phyloP scores from a whole-genome alignment of 2,329 filamentous ascomycete genomes.

The Aspergillus tanneri region DNA sequence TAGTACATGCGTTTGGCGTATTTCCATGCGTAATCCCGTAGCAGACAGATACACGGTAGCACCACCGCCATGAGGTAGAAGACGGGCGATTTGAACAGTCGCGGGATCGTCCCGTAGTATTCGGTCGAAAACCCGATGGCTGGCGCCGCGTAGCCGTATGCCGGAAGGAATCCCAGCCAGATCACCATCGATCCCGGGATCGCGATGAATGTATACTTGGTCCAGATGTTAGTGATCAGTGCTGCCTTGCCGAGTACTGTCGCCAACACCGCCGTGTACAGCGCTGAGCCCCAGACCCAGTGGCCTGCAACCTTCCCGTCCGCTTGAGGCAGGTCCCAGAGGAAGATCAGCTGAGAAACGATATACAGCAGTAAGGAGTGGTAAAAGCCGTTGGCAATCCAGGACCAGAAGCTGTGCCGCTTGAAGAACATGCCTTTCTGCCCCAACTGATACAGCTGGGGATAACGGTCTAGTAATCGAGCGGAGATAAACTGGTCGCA shows the following conservation, averaged over 20 bases:
- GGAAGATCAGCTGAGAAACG: conserved; percentile 76
- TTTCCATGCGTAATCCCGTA: conserved; percentile 94
- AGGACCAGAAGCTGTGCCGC: conserved; percentile 85
- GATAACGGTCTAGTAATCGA: conserved; percentile 87
- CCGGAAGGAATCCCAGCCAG: conserved; percentile 86
- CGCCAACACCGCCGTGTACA: conserved; percentile 89
- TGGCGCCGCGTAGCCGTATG: conserved; percentile 83
- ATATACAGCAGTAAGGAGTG: conserved; percentile 94
- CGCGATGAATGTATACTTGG: conserved; percentile 92
- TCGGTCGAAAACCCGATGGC: conserved; percentile 78
- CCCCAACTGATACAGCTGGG: conserved; percentile 89
- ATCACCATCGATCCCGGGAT: conserved; percentile 91
- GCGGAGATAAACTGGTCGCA: conserved; percentile 98
- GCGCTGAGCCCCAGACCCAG: conserved; percentile 96
- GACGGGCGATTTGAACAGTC: conserved; percentile 74
- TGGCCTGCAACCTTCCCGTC: conserved; percentile 85
- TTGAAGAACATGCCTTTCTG: conserved; percentile 94
- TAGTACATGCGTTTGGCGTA: conserved; percentile 97
- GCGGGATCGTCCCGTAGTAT: conserved; percentile 78
- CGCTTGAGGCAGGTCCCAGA: conserved; percentile 71
- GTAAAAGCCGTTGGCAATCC: conserved; percentile 93
- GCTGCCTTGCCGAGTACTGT: conserved; percentile 94
- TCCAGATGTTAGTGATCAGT: conserved; percentile 96
- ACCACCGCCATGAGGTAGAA: conserved; percentile 91
- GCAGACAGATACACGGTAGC: conserved; percentile 75